A percentile compares a stretch with the other conserved stretches of the same genome.
Evolutionary conservation across 2,329 filamentous ascomycete genomes (phyloP).

Genomic region (Trichophyton benhamiae): DNA sequence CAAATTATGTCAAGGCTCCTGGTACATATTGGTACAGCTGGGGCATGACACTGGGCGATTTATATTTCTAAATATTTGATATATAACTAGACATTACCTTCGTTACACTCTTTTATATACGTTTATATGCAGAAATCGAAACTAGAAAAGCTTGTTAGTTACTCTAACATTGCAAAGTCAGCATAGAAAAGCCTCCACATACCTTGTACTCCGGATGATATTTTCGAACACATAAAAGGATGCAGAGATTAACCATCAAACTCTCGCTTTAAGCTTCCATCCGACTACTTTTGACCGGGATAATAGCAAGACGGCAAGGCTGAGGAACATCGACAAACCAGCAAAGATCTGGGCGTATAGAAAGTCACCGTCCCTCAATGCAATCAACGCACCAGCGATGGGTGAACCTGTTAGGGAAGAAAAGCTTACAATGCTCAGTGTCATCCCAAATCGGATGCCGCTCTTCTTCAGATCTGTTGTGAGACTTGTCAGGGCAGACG

Average conservation of each 20-base stretch:
- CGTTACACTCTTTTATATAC: neutral
- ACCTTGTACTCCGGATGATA: neutral
- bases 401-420: constrained; percentile 44
- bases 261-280: constrained; percentile 23
- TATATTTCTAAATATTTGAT: neutral
- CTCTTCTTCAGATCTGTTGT: constrained; percentile 42
- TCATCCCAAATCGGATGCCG: constrained; percentile 47
- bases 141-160: neutral
- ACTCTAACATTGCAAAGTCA: neutral
- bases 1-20: too few relatives aligned
- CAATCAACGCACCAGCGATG: constrained; percentile 42
- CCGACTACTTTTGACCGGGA: constrained; percentile 31
- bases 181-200: neutral
- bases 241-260: constrained; percentile 14
- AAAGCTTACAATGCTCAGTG: constrained; percentile 42
- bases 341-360: constrained; percentile 43
- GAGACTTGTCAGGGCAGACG: constrained; percentile 46
- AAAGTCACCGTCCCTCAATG: constrained; percentile 35
- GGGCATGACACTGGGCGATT: too few relatives aligned
- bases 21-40: too few relatives aligned
- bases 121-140: neutral
- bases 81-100: neutral
- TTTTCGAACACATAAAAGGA: neutral
- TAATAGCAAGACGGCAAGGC: constrained; percentile 30
- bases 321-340: constrained; percentile 34